Percentiles rank a stretch among this genome's conserved stretches.
Evolutionary conservation across 176 grass and related monocot genomes (phyloP).

Genomic region (Oryza meridionalis): DNA sequence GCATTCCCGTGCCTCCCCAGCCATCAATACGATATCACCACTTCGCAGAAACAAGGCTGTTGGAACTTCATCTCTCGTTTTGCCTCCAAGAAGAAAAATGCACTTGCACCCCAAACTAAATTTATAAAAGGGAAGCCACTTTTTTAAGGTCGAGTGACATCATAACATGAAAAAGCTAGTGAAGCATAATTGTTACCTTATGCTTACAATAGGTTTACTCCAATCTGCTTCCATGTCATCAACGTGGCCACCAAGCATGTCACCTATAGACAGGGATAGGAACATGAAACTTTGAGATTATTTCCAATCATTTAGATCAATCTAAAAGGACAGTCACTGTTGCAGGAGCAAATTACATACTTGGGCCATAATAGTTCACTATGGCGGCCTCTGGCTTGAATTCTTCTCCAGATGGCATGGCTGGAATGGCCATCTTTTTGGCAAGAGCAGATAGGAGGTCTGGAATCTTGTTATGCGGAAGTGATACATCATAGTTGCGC

Average conservation of each 20-base stretch:
- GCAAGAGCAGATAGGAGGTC: constrained; percentile 62
- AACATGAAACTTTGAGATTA: neutral
- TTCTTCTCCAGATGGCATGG: constrained; percentile 67
- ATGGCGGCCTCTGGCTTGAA: constrained; percentile 86
- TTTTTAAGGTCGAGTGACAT: constrained; percentile 17
- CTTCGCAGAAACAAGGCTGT: constrained; percentile 75
- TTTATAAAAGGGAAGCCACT: neutral
- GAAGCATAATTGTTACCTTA: constrained; percentile 54
- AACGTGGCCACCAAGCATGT: constrained; percentile 93
- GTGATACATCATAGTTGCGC: constrained; percentile 87
- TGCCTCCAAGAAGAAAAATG: constrained; percentile 87
- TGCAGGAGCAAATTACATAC: constrained; percentile 49
- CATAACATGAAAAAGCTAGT: neutral
- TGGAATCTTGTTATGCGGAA: constrained; percentile 82
- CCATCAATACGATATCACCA: constrained; percentile 86
- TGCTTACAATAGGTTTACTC: constrained; percentile 92
- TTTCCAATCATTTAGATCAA: neutral
- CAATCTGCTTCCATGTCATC: constrained; percentile 98
- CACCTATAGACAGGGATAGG: constrained; percentile 43
- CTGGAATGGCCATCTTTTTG: constrained; percentile 73
- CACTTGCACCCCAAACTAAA: constrained; percentile 84
- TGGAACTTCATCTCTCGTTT: constrained; percentile 76
- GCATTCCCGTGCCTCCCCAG: constrained; percentile 74
- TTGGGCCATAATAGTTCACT: constrained; percentile 93
- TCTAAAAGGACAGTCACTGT: neutral